phyloP scores from a whole-genome alignment of 106 monocot genomes.

The Agapanthus africanus region DNA sequence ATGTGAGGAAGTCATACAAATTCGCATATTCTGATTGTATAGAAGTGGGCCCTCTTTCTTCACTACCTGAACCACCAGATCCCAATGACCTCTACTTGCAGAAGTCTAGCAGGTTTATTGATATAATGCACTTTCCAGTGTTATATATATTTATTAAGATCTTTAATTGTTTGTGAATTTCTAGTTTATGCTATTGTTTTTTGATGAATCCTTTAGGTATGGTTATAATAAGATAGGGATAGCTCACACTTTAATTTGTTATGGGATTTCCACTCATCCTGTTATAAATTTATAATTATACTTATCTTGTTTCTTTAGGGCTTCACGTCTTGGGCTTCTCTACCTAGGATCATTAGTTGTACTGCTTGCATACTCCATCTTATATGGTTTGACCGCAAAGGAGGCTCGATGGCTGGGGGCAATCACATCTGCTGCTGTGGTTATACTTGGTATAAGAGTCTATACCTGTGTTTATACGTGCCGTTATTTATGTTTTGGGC shows the following conservation, averaged over 20 bases:
- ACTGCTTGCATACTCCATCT: slow-evolving; percentile 72
- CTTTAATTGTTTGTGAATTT: neutral
- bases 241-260: neutral
- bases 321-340: slow-evolving; percentile 62
- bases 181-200: slow-evolving; percentile 1
- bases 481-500: neutral
- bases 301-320: slow-evolving; percentile 33
- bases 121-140: neutral
- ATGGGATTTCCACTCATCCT: slow-evolving; percentile 7
- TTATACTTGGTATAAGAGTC: slow-evolving; percentile 60
- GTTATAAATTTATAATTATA: no score
- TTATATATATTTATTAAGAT: neutral
- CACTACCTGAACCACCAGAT: slow-evolving; percentile 84
- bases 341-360: slow-evolving; percentile 72
- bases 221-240: neutral
- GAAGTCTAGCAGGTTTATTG: slow-evolving; percentile 63
- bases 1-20: slow-evolving; percentile 86
- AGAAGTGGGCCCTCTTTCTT: slow-evolving; percentile 85
- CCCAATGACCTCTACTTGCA: slow-evolving; percentile 67
- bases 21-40: slow-evolving; percentile 97
- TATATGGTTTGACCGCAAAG: slow-evolving; percentile 91
- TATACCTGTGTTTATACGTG: neutral
- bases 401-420: slow-evolving; percentile 87
- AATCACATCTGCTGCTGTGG: slow-evolving; percentile 73
- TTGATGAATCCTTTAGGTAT: neutral